Conservation (phyloP, 2,329 filamentous ascomycete genomes). For the Neonectria magnoliae region DNA sequence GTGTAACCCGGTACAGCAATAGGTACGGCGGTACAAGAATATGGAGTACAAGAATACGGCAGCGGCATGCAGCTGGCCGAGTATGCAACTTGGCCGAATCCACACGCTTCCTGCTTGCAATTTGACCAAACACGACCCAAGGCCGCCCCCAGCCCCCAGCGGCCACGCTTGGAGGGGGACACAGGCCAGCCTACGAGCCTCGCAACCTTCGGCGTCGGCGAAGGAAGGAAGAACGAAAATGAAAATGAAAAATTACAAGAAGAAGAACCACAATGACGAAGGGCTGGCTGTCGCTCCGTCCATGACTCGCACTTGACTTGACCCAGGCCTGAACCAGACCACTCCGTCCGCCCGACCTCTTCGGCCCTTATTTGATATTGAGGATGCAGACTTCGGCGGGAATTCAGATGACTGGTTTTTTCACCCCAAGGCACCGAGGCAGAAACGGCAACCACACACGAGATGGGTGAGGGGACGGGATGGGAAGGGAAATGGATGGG, state of each 20-base stretch:
- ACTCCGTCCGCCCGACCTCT: neutral
- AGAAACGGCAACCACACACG: neutral
- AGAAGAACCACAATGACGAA: neutral
- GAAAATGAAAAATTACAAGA: neutral
- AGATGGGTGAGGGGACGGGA: neutral
- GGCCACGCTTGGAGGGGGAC: conserved; percentile 32
- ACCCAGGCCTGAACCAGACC: neutral
- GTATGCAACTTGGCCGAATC: conserved; percentile 24
- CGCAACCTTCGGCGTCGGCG: conserved; percentile 38
- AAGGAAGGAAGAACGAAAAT: conserved; percentile 29
- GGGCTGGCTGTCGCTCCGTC: conserved; percentile 7
- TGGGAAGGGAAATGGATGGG: neutral
- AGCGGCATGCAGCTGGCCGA: conserved; percentile 20
- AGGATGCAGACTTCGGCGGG: neutral
- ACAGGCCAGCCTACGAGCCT: conserved; percentile 42
- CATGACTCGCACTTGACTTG: conserved; percentile 13
- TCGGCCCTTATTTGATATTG: neutral
- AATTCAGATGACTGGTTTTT: neutral
- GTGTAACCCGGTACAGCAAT: conserved; percentile 21
- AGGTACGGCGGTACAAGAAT: conserved; percentile 22
- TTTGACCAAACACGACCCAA: conserved; percentile 12
- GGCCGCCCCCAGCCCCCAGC: conserved; percentile 17
- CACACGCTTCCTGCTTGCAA: conserved; percentile 6
- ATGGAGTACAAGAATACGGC: conserved; percentile 2
- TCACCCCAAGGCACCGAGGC: no score